Base-by-base conservation (phyloP, 495 filamentous ascomycete genomes). In the Neurospora sp. region DNA sequence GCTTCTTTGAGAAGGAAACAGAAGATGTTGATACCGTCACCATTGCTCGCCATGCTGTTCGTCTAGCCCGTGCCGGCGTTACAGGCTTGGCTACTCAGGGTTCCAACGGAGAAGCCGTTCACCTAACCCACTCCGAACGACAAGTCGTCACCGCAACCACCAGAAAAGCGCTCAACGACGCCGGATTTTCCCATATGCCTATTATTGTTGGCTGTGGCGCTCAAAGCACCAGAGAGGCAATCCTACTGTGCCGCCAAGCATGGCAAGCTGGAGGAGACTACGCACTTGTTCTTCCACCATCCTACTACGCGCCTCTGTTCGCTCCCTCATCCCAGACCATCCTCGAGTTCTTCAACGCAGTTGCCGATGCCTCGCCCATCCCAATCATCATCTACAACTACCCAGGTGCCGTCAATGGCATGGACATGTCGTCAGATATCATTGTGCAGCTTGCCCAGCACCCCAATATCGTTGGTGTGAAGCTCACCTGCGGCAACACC, bases 361-460 rank as follows among this genome's bases (percentile, higher is more conserved):
- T 97, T 35, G 94, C 94, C 37, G 88, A 90, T 77, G 88, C 89
- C 8, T 96, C 93, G 1, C 94, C 94, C 6, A 87, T 98, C 68
- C 94, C 94, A 1, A 87, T 98, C 72, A 85, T 97, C 73, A 94
- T 98, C 79, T 98, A 98, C 85, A 98, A 97, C 83, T 98, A 90
- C 82, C 94, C 94, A 39, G 93, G 89, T 20, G 94, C 92, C 3
- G 92, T 91, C 40, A 85, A 88, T 14, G 94, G 94, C 14, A 83
- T 96, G 71, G 94, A 97, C 78, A 89, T 97, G 68, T 90, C 87
- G 70, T 96, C 93, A 0, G 93, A 97, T 77, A 85, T 89, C 73
- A 92, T 97, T 79, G 85, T 91, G 69, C 81, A 88, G 70, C 87
- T 97, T 18, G 81, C 94, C 4, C 80, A 89, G 74, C 93, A 97